Evolutionary conservation across 768 basidiomycete species (phyloP).

Genomic region (Leucocoprinus leucothites): DNA sequence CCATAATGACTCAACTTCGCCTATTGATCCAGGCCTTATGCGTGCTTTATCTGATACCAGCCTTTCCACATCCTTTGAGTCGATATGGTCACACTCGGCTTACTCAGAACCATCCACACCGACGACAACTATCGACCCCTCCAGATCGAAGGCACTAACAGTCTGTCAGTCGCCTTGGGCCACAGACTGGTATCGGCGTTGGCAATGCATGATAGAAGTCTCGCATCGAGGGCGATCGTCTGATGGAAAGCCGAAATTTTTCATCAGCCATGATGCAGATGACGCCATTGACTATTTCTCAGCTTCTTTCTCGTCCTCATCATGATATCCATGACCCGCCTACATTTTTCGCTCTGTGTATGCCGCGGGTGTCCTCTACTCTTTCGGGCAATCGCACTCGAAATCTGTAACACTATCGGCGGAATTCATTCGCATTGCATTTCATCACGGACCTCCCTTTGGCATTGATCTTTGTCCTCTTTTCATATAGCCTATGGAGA

Average conservation of each 20-base stretch:
- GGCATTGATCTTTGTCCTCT: not conserved
- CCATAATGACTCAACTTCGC: not conserved
- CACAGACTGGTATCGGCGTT: conserved; percentile 50
- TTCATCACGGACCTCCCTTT: not conserved
- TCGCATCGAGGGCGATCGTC: conserved; percentile 25
- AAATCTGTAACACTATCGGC: not conserved
- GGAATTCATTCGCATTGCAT: conserved; percentile 3
- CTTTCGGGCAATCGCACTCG: not conserved
- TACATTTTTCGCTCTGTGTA: not conserved
- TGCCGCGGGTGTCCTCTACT: not conserved
- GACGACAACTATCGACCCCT: conserved; percentile 9
- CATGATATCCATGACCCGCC: not conserved
- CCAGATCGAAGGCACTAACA: conserved; percentile 10
- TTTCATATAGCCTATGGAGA: not conserved
- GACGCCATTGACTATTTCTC: not conserved
- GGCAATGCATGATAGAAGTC: conserved; percentile 49
- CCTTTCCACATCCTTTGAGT: not conserved
- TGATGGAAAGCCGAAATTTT: not conserved
- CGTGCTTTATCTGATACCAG: not conserved
- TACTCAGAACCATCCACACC: conserved; percentile 11
- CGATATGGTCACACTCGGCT: conserved; percentile 2
- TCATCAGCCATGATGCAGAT: conserved; percentile 1
- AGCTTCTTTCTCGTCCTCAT: not conserved
- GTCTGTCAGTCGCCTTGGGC: conserved; percentile 29
- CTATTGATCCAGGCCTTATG: not conserved